Evolutionary conservation across 305 asterid species (phyloP).

Genomic region (Caryopteris hybrid): DNA sequence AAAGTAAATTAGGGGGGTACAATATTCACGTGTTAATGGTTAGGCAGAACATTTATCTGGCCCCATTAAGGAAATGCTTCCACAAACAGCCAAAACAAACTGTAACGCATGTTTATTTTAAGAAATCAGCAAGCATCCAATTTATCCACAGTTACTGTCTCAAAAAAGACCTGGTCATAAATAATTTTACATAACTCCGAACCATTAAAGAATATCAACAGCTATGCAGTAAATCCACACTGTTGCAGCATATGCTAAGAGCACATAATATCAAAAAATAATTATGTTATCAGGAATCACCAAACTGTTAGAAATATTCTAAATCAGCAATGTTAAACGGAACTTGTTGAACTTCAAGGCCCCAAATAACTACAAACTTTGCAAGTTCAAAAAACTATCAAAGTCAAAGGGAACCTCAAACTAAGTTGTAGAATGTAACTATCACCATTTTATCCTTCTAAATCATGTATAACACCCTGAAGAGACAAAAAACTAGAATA

Average conservation of each 20-base stretch:
- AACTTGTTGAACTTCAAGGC: neutral
- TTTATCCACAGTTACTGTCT: neutral
- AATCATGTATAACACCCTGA: neutral
- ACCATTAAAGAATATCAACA: neutral
- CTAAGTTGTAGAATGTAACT: neutral
- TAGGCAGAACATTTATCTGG: neutral
- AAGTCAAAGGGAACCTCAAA: neutral
- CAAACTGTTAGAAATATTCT: neutral
- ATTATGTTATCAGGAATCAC: neutral
- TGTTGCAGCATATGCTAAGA: neutral
- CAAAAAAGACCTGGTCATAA: neutral
- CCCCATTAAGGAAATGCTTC: neutral
- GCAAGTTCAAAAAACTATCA: neutral
- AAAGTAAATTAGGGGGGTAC: constrained; percentile 10
- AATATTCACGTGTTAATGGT: constrained; percentile 4
- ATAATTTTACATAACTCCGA: neutral
- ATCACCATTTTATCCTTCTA: neutral
- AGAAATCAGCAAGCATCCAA: neutral
- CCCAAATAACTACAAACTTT: neutral
- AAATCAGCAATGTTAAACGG: neutral
- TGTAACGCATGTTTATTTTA: neutral
- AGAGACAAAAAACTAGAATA: neutral
- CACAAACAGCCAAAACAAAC: neutral
- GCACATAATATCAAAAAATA: neutral
- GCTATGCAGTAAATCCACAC: neutral